Base-by-base conservation (phyloP, 2,329 filamentous ascomycete genomes). In the Tolypocladium amazonense region DNA sequence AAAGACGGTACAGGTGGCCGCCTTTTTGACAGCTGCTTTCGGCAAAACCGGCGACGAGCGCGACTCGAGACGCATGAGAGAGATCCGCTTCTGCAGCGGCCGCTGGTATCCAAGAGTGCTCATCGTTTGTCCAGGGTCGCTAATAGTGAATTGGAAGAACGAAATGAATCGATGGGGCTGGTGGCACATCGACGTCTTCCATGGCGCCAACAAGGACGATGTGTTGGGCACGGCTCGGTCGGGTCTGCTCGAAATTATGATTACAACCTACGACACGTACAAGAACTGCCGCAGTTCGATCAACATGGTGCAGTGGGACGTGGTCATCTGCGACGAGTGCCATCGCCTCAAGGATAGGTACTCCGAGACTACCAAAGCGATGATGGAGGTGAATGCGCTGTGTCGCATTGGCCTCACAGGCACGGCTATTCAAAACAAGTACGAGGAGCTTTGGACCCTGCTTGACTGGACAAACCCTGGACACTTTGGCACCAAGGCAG, bases 381-480 rank as follows among this genome's bases (percentile, higher is more conserved):
- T 99, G 88, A 89, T 91, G 66, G 85, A 92, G 62, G 79, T 97
- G 65, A 99, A 99, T 66, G 86, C 92, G 0, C 81, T 97, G 2
- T 97, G 94, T 69, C 85, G 94, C 39, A 92, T 99, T 62, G 94
- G 94, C 0, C 79, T 99, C 11, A 97, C 92, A 0, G 94, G 94
- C 2, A 99, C 94, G 0, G 93, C 93, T 0, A 97, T 99, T 53
- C 94, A 99, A 70, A 99, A 99, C 73, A 94, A 90, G 65, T 99
- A 99, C 71, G 91, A 97, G 70, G 94, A 99, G 72, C 81, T 99
- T 0, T 99, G 93, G 93, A 95, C 92, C 0, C 79, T 99, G 0
- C 78, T 99, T 3, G 96, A 99, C 70, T 99, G 94, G 94, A 92
- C 92, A 0, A 94, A 95, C 66, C 94, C 94, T 0, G 93, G 92